Base-by-base conservation (phyloP, 2,329 filamentous ascomycete genomes). In the Colletotrichum destructivum region DNA sequence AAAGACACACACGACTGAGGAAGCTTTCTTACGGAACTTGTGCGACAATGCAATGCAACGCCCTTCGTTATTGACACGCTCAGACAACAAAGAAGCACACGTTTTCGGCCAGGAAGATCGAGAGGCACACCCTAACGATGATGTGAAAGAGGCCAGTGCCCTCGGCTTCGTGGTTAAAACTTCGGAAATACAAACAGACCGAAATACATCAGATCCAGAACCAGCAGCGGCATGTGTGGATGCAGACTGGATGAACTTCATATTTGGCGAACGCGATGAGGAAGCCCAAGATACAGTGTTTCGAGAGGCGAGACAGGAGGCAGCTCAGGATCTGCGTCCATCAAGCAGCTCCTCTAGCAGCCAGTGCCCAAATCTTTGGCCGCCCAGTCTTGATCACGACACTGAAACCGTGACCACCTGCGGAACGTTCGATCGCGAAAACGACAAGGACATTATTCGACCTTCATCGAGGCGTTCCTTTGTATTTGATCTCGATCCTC, bases 241-340 rank as follows among this genome's bases (percentile, higher is more conserved):
- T 42, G 26, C 46, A 18, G 67, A 46, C 5, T 74, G 73, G 73
- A 62, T 72, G 38, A 60, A 54, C 12, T 74, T 74, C 42, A 55
- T 73, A n/a, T 65, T 73, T n/a, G 67, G 57, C 13, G 55, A 64
- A 8, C 44, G 46, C 11, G 52, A 38, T 47, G 62, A 72, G 6
- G 67, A 66, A 5, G 46, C 23, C 6, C 44, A 47, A 23, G 66
- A 65, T 8, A 7, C 26, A 12, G 55, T 60, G 9, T 65, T 68
- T 38, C 52, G 59, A 35, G 71, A 68, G 12, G 70, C 70, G 23
- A 38, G n/a, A 18, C 40, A 64, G 16, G 70, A 73, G 26, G 62
- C 62, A 18, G 66, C 52, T 26, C 49, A 54, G 18, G 35, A n/a
- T 18, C 38, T 74, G 9, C 65, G 49, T 13, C 70, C 66, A 44